These are phyloP conservation scores for Arabidopsis thaliana DNA, from an alignment of 345 rosid genomes.

Conservation along the genomic window TAIR10.1 NC_003074.8:10316501-10317000, in stretches of 20 bases:
- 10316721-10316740: slow-evolving; percentile 77
- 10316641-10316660: slow-evolving; percentile 99
- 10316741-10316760: neutral
- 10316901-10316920: slow-evolving; percentile 79
- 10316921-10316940: slow-evolving; percentile 60
- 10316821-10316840: slow-evolving; percentile 87
- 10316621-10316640: slow-evolving; percentile 88
- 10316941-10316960: slow-evolving; percentile 13
- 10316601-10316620: slow-evolving; percentile 63
- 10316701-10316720: slow-evolving; percentile 99
- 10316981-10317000: slow-evolving; percentile 10
- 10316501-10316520: slow-evolving; percentile 78
- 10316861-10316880: slow-evolving; percentile 80
- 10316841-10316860: slow-evolving; percentile 74
- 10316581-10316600: slow-evolving; percentile 86
- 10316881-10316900: slow-evolving; percentile 83
- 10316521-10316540: slow-evolving; percentile 95
- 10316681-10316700: slow-evolving; percentile 82
- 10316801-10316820: slow-evolving; percentile 74
- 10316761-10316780: slow-evolving; percentile 4
- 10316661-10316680: slow-evolving; percentile 98
- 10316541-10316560: slow-evolving; percentile 87
- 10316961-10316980: slow-evolving; percentile 8
- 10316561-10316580: slow-evolving; percentile 83
- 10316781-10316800: slow-evolving; percentile 24